Base-by-base conservation (phyloP, 805 yeast genomes). In the Saturnispora besseyi region DNA sequence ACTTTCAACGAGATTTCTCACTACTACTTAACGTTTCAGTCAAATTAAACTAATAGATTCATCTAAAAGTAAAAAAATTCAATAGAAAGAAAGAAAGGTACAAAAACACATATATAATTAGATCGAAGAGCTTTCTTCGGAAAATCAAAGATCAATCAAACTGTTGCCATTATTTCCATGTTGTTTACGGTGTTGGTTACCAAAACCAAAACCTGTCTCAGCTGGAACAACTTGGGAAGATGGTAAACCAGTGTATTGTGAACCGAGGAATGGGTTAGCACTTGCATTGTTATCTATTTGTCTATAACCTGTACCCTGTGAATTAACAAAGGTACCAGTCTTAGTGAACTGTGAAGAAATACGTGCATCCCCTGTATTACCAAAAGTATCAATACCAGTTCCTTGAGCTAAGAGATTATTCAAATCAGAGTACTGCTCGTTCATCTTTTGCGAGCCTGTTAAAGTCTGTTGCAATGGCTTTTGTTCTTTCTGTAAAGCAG, bases 201-300 rank as follows among this genome's bases (percentile, higher is more conserved):
- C 97, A 67, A 90, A 90, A 1, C 98, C 98, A 62, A 81, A 89
- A 2, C 98, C 98, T 2, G 98, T 90, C 61, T 85, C 82, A 3
- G 93, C 81, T 5, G 96, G 90, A 45, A 83, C 79, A 52, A 88
- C 76, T 28, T 61, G 65, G 15, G 43, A 22, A 18, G 24, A 28
- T 11, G 31, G 29, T 31, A 82, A 75, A 31, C 89, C 89, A 0
- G 87, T 82, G 62, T 80, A 85, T 62, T 88, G 95, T 30, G 79
- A 75, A 49, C 75, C 78, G 51, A 78, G 66, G 60, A 81, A 81
- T 18, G 87, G 87, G 59, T 81, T 81, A 22, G 40, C 40, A 22
- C 40, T 36, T 45, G 77, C 73, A 58, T 75, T 67, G 29, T 70
- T 62, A 24, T 67, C 63, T 37, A 70, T 71, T 57, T 79, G 84